Base-by-base conservation (phyloP, 345 rosid genomes). In the Acer yangbiense region DNA sequence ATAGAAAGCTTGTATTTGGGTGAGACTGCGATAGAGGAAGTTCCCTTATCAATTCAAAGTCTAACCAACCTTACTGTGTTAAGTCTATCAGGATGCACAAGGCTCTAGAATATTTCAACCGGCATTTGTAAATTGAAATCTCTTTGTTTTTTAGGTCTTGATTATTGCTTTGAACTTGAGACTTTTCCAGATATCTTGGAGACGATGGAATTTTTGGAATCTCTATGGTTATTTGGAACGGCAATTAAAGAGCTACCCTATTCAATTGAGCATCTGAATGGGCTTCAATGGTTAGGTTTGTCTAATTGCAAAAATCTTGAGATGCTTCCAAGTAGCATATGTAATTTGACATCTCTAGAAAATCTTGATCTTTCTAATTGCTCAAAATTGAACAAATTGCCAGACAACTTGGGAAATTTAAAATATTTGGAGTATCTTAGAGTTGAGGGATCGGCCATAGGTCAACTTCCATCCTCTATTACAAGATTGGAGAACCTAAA, bases 71-170 rank as follows among this genome's bases (percentile, higher is more conserved):
- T 60, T 60, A 9, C 1, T n/a, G 11, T 0, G 1, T 60, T 60
- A n/a, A 1, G 0, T 1, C 39, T 35, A 4, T 0, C 0, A 35
- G 6, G 0, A 0, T 35, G 39, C 39, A 35, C 7, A 4, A 4
- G 6, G 23, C 74, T 79, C 21, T 4, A 23, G 14, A 9, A 18
- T 35, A 41, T 78, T 73, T 77, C 68, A 2, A 23, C 18, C 16
- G 57, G 27, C 57, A 9, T 58, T 20, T 23, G 67, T 16, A 63
- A 73, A 2, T 52, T 58, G 21, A 54, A 11, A 23, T 64, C 4
- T 16, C 76, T 71, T 13, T 0, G 1, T 2, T 0, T 2, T 1
- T 4, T 78, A 6, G 0, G 0, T 55, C 61, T 55, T 55, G 1
- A 3, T 17, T 7, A 1, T 55, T 55, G 61, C 61, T 55, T 9